Evolutionary conservation across 2,329 filamentous ascomycete species (phyloP).

Genomic region (Sclerotinia minor): DNA sequence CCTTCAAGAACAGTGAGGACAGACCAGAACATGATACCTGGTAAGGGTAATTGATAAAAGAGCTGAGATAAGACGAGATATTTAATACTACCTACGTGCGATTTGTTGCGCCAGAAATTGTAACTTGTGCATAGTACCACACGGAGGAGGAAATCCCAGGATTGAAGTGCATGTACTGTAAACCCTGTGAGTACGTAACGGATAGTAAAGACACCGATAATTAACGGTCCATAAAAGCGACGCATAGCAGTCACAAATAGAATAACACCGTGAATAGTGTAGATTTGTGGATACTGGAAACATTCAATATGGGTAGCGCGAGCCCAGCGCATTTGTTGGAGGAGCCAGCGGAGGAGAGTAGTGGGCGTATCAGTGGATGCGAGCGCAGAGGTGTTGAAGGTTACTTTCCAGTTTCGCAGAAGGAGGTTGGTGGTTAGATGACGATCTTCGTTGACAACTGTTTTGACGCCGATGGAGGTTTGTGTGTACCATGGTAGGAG

Average conservation of each 20-base stretch:
- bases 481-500: conserved; percentile 44
- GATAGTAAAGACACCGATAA: conserved; percentile 38
- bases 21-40: conserved; percentile 43
- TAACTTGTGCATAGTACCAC: conserved; percentile 40
- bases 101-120: conserved; percentile 39
- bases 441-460: conserved; percentile 45
- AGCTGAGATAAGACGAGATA: conserved; percentile 27
- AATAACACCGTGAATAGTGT: conserved; percentile 42
- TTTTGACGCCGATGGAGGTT: conserved; percentile 42
- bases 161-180: conserved; percentile 38
- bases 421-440: conserved; percentile 44
- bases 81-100: conserved; percentile 38
- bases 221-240: conserved; percentile 40
- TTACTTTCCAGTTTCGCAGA: conserved; percentile 42
- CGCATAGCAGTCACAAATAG: conserved; percentile 43
- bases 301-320: conserved; percentile 44
- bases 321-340: conserved; percentile 44
- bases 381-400: conserved; percentile 42
- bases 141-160: conserved; percentile 39
- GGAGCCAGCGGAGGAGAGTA: conserved; percentile 42
- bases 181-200: conserved; percentile 41
- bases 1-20: conserved; percentile 42
- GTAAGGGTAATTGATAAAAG: conserved; percentile 43
- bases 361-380: conserved; percentile 44
- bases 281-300: conserved; percentile 42